phyloP scores from a whole-genome alignment of 805 yeast species.

The Yarrowia porcina region DNA sequence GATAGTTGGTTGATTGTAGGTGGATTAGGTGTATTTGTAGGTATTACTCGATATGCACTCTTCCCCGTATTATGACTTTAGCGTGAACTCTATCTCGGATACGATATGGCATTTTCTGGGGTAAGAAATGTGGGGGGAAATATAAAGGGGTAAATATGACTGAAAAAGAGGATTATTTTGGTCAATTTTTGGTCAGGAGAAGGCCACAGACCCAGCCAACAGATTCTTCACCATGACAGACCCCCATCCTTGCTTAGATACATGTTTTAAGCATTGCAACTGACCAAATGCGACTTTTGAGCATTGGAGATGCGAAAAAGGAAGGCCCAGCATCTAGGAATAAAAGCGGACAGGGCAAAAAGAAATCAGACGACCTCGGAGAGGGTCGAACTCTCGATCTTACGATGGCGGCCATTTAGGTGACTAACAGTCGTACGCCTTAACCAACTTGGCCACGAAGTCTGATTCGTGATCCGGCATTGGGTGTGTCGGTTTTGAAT shows the following conservation, averaged over 20 bases:
- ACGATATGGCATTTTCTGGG: not conserved
- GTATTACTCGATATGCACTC: not conserved
- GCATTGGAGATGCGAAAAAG: not conserved
- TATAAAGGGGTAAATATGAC: not conserved
- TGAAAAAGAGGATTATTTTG: not conserved
- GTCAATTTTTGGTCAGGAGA: not conserved
- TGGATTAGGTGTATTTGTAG: not conserved
- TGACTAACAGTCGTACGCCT: constrained; percentile 22
- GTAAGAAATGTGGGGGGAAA: not conserved
- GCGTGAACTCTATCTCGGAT: not conserved
- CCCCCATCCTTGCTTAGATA: not conserved
- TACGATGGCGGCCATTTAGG: constrained; percentile 10
- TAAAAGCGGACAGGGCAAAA: not conserved
- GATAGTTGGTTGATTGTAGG: too few relatives aligned
- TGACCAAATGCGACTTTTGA: not conserved
- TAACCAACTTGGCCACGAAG: constrained; percentile 24
- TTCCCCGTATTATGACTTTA: constrained; percentile 2
- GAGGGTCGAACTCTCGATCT: constrained; percentile 24
- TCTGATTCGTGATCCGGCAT: constrained; percentile 9
- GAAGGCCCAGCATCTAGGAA: not conserved
- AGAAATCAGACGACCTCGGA: constrained; percentile 22
- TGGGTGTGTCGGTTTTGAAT: too few relatives aligned
- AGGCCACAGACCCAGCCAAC: not conserved
- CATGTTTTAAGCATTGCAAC: not conserved
- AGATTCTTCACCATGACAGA: not conserved